Evolutionary conservation across 108 stramenopile species (phyloP).

Genomic region (Parmales sp.): DNA sequence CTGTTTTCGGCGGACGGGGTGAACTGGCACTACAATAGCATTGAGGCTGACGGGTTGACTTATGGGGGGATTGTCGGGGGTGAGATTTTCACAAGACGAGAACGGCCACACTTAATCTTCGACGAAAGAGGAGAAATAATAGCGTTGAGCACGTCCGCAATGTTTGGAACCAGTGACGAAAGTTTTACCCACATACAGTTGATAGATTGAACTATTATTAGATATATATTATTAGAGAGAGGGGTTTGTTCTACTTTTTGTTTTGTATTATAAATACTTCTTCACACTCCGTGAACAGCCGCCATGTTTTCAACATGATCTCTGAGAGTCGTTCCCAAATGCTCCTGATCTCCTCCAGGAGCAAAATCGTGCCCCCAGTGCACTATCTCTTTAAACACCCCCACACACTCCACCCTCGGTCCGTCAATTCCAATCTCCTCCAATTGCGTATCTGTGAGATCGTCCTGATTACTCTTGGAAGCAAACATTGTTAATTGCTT

Average conservation of each 20-base stretch:
- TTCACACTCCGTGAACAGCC: no score
- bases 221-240: neutral
- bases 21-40: neutral
- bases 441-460: no score
- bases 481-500: no score
- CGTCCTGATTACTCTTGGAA: no score
- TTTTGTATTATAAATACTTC: neutral
- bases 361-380: no score
- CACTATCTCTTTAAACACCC: no score
- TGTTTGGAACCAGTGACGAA: neutral
- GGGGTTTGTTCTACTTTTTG: neutral
- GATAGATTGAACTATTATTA: neutral
- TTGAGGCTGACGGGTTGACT: neutral
- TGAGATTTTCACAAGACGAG: neutral
- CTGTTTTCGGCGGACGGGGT: neutral
- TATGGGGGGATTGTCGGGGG: neutral
- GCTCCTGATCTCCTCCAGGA: no score
- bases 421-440: no score
- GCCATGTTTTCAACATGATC: no score
- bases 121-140: neutral
- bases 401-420: no score
- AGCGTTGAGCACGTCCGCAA: neutral
- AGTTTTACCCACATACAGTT: neutral
- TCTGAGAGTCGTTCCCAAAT: no score
- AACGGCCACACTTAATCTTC: neutral